A percentile compares a stretch with the other conserved stretches of the same genome.
Evolutionary conservation across 345 rosid genomes (phyloP).

Genomic region (Nasturtium officinale): DNA sequence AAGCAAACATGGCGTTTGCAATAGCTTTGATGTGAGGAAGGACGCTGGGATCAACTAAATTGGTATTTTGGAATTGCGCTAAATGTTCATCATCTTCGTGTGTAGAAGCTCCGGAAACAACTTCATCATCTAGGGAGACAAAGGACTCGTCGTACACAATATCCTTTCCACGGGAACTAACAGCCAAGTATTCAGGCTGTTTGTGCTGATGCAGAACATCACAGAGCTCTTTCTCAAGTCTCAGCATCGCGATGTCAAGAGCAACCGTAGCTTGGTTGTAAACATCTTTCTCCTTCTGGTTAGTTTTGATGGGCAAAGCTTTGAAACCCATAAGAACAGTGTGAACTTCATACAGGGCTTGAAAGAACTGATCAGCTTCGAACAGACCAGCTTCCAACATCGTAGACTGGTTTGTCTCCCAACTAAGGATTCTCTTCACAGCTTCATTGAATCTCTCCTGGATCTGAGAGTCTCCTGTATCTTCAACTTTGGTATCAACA

Average conservation of each 20-base stretch:
- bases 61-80: conserved; percentile 42
- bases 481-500: conserved; percentile 40
- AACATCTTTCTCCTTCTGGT: conserved; percentile 51
- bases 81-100: conserved; percentile 32
- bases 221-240: conserved; percentile 72
- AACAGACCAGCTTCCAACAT: conserved; percentile 59
- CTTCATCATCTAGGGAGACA: conserved; percentile 58
- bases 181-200: conserved; percentile 49
- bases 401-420: conserved; percentile 54
- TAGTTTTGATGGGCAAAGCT: conserved; percentile 40
- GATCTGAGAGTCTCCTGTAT: conserved; percentile 43
- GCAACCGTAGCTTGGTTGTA: conserved; percentile 49
- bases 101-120: conserved; percentile 38
- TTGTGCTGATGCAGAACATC: conserved; percentile 57
- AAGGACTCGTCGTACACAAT: conserved; percentile 60
- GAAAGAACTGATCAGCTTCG: conserved; percentile 54
- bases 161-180: conserved; percentile 46
- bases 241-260: conserved; percentile 68
- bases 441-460: conserved; percentile 52
- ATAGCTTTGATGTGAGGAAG: conserved; percentile 63
- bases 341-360: conserved; percentile 57
- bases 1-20: conserved; percentile 68
- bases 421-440: conserved; percentile 49
- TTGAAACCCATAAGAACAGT: conserved; percentile 43
- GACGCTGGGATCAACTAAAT: conserved; percentile 54